Evolutionary conservation across 164 flowering plant species (phyloP), one percentile per base, ranked within the genome.

Genomic region (Litsea cubeba): DNA sequence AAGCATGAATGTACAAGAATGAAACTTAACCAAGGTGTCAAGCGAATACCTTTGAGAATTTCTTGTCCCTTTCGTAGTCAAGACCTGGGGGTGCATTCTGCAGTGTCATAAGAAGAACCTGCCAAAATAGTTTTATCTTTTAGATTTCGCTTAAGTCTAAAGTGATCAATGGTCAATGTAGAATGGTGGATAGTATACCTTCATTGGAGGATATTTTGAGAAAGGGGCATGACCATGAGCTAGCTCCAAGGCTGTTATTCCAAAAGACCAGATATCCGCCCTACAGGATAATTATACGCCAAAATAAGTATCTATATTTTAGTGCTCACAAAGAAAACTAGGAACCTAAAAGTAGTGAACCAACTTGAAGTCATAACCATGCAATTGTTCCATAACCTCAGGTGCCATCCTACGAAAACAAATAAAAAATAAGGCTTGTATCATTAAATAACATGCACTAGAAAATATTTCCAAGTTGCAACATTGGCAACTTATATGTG

Each of bases 161-260:
- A 64, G 54, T 35, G 18, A 51, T 35, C 25, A 58, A 74, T 63
- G 32, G 18, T 57, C 22, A 22, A 58, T 72, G 26, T 26, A 71
- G 30, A 30, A 11, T 63, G 35, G 40, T 66, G 46, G n/a, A 17
- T 18, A n/a, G n/a, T 30, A 30, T 65, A 95, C 98, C 98, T 95
- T 95, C 96, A 93, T 89, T 68, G 99, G 99, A 77, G 99, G 99
- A 85, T 87, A 95, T 78, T 90, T 95, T 72, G 99, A 95, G 81
- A 95, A 95, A 74, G 99, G 99, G 77, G 99, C 99, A 85, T 95
- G 97, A 68, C 99, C 99, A 83, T 93, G 99, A n/a, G 99, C 99
- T 72, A 95, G 96, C 80, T 95, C 99, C 79, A 95, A 81, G 35
- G 97, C 99, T 69, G 99, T 95, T 84, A 95, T 95, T 32, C 98